Evolutionary conservation across 2,329 filamentous ascomycete species (phyloP).

Genomic region (Alternaria brassicae): DNA sequence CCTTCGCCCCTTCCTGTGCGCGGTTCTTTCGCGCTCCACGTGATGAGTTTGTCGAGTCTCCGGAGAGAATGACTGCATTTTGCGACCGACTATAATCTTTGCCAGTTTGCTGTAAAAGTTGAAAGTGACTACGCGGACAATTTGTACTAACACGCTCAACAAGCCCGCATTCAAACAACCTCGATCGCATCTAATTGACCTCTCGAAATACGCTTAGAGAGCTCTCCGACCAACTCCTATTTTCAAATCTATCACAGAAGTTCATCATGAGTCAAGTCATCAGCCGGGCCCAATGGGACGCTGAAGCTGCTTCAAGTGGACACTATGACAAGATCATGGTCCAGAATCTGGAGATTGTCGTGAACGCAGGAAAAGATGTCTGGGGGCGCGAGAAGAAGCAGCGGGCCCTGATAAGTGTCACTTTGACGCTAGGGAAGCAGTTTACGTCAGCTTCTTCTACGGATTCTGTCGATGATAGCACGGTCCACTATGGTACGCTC

Average conservation of each 20-base stretch:
- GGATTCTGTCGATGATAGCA: conserved; percentile 71
- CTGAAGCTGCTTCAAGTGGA: conserved; percentile 28
- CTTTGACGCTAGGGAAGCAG: conserved; percentile 62
- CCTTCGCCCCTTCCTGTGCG: conserved; percentile 8
- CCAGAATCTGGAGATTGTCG: conserved; percentile 65
- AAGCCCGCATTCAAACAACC: no score
- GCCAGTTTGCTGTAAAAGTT: neutral
- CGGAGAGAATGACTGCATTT: neutral
- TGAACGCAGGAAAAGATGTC: conserved; percentile 68
- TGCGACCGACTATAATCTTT: neutral
- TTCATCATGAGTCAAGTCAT: conserved; percentile 20
- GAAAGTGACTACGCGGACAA: neutral
- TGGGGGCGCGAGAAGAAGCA: conserved; percentile 72
- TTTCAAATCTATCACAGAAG: neutral
- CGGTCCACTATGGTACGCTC: conserved; percentile 76
- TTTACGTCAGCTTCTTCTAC: conserved; percentile 65
- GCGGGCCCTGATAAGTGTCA: conserved; percentile 67
- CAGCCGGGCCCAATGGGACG: conserved; percentile 30
- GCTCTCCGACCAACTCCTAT: neutral
- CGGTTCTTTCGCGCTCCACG: neutral
- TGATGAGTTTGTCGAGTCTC: neutral
- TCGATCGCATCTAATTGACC: no score
- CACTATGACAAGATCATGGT: conserved; percentile 61
- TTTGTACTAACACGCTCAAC: neutral
- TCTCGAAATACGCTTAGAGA: no score